Base-by-base conservation (phyloP, 345 rosid genomes). In the Salix arbutifolia region DNA sequence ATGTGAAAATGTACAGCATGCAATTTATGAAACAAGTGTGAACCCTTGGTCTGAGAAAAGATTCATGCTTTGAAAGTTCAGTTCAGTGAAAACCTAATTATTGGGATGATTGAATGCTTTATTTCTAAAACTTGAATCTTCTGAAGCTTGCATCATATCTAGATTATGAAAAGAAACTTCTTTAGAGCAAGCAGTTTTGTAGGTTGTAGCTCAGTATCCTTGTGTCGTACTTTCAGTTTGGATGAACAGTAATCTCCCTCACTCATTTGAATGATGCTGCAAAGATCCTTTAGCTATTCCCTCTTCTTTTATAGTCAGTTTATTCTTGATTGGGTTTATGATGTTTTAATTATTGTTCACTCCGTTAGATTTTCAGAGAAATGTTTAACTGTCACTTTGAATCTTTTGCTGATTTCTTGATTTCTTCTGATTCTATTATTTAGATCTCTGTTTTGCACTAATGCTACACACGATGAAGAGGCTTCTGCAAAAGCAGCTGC, bases 401-500 rank as follows among this genome's bases (percentile, higher is more conserved):
- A 44, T 35, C 21, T 62, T 53, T 33, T 80, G 28, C 67, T 68
- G 60, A 38, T 56, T 13, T 42, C 46, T 61, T 65, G 31, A 37
- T 58, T 46, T 46, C 13, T 68, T 81, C 3, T 65, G 6, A 75
- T 26, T 75, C 19, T 68, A 14, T 17, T 69, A 1, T 21, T 12
- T 74, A 96, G 99, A 82, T 91, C 76, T 35, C 74, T 83, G 19
- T 83, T 75, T 77, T 76, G 86, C 31, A 83, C 84, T 52, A 83
- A 86, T 71, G 93, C 94, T 19, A 74, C 84, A 18, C 85, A 85
- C 68, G 83, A 88, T 61, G 98, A 96, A 88, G 97, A 96, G 83
- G 95, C 87, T 30, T 86, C 86, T 28, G 96, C 96, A n/a, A 87
- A 81, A 85, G 85, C 85, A 69, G 97, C 98, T 6, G 91, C 97